Conservation (phyloP, 805 yeast species). For the Candida patagonica region DNA sequence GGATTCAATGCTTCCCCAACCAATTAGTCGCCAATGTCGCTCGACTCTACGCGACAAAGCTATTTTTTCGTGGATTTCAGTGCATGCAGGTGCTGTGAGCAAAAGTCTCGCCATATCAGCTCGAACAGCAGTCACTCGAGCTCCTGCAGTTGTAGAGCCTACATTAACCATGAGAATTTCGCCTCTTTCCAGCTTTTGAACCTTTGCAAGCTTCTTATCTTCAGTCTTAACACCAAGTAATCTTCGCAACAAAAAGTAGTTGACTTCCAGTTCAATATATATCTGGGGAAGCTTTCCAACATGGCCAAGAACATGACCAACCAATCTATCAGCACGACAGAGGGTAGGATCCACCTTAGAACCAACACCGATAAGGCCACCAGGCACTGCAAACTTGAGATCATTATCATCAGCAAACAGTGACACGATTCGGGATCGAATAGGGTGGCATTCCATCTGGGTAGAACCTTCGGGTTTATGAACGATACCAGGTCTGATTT, state of each 20-base stretch:
- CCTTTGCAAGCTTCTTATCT: constrained; percentile 95
- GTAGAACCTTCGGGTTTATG: constrained; percentile 74
- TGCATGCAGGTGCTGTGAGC: constrained; percentile 96
- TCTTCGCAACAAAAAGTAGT: constrained; percentile 93
- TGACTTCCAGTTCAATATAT: constrained; percentile 94
- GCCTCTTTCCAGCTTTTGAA: constrained; percentile 83
- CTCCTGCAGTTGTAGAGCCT: constrained; percentile 99
- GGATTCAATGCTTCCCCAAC: constrained; percentile 98
- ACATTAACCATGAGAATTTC: constrained; percentile 98
- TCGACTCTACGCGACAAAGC: constrained; percentile 98
- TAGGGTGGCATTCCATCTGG: constrained; percentile 90
- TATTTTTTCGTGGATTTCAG: constrained; percentile 95
- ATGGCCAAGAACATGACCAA: constrained; percentile 98
- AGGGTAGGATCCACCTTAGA: constrained; percentile 97
- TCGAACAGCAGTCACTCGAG: constrained; percentile 93
- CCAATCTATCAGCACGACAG: constrained; percentile 98
- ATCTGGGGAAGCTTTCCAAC: constrained; percentile 93
- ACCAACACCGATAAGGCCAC: constrained; percentile 99
- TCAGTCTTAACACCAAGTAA: constrained; percentile 97
- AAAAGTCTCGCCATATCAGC: constrained; percentile 99
- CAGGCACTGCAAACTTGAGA: constrained; percentile 97
- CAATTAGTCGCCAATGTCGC: constrained; percentile 99
- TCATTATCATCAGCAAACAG: constrained; percentile 96
- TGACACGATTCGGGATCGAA: constrained; percentile 87
- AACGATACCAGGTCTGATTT: constrained; percentile 98